phyloP scores from a whole-genome alignment of 2,329 filamentous ascomycete species.

The Neurospora sp. region DNA sequence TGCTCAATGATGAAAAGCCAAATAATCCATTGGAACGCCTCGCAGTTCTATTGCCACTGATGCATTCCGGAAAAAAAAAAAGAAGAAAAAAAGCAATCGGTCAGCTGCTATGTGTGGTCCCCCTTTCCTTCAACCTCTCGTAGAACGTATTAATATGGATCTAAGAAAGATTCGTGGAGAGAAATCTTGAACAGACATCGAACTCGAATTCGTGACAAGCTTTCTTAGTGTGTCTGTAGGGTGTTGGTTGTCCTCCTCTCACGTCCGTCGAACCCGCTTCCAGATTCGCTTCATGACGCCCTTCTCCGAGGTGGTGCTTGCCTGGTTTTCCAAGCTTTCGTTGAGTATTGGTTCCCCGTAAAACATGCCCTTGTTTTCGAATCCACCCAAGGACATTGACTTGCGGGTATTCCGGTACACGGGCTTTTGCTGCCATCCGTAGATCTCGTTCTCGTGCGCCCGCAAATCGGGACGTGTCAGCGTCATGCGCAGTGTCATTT shows the following conservation, averaged over 20 bases:
- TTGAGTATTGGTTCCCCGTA: constrained; percentile 26
- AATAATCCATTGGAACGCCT: neutral
- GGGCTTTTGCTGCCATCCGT: constrained; percentile 55
- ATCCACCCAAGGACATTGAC: constrained; percentile 13
- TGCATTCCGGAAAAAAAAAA: neutral
- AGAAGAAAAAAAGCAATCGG: neutral
- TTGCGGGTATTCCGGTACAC: constrained; percentile 4
- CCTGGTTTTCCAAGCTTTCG: constrained; percentile 43
- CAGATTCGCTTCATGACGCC: constrained; percentile 53
- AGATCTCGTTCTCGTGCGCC: constrained; percentile 60
- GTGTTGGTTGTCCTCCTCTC: constrained; percentile 1
- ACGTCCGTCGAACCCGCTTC: constrained; percentile 46
- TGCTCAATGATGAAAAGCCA: neutral
- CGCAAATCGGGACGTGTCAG: constrained; percentile 82
- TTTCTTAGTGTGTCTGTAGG: too few relatives aligned
- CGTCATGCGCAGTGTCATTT: constrained; percentile 97
- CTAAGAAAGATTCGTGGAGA: neutral
- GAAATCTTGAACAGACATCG: neutral
- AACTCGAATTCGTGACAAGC: too few relatives aligned
- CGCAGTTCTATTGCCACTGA: neutral
- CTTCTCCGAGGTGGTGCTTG: constrained; percentile 38
- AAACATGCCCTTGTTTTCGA: constrained; percentile 26
- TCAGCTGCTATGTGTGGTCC: neutral
- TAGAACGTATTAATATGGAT: neutral
- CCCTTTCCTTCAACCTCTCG: neutral